Base-by-base conservation (phyloP, 805 yeast species). In the Scheffersomyces stipitis region DNA sequence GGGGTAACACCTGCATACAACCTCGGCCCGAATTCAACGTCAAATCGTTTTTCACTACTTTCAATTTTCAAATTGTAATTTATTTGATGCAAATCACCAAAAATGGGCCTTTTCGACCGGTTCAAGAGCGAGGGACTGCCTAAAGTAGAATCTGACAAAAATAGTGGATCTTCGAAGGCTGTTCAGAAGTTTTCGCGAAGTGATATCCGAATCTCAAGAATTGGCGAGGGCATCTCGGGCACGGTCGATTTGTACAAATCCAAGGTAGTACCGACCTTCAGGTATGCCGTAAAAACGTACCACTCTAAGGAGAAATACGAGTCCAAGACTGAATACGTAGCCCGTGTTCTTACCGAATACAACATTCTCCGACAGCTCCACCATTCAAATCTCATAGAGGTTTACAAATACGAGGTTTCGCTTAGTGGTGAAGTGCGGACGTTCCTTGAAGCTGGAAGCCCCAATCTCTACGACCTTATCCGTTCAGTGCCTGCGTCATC, bases 201-300 rank as follows among this genome's bases (percentile, higher is more conserved):
- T 38, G 64, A 62, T 1, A 43, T 41, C 20, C 42, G 35, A 15
- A 30, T 49, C 2, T 26, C 17, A 1, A 12, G 18, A 2, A 15
- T 63, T 2, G 69, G 68, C 0, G 13, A 48, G 6, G 70, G 70
- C 1, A 44, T 60, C 4, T 56, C 66, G 1, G 71, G 69, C 0
- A 48, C 37, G 8, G 71, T 66, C 5, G 66, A 59, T n/a, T 51
- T 65, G 17, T 38, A 40, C 37, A 26, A 29, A 3, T 30, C 43
- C 15, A 28, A 27, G 33, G 15, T 20, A 16, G 14, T 27, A 18
- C 14, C 15, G 15, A 13, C 31, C 28, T 14, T 27, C 28, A 18
- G 30, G 2, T 62, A 56, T 37, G 84, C 80, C 0, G 60, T 78
- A 3, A 79, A 80, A 49, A 56, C 58, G 1, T 76, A 73, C 52